These are phyloP conservation scores for Candida hungchunana DNA, from an alignment of 805 yeast species.

Conservation along the genomic window DNA sequence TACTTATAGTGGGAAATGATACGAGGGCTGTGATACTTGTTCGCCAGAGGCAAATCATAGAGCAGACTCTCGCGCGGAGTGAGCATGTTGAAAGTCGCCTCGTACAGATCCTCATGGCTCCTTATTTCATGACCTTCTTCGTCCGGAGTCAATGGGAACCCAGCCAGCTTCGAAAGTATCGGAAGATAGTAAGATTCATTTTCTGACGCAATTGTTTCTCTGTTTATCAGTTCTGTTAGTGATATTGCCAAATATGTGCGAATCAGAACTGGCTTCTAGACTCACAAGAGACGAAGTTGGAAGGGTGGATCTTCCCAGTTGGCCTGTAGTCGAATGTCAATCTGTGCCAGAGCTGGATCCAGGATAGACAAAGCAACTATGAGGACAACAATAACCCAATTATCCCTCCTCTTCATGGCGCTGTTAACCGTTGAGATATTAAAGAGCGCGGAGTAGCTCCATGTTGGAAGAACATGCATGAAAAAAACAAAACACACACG, in stretches of 20 bases:
- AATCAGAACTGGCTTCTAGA: not conserved
- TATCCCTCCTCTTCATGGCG: no score
- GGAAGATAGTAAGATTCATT: slow-evolving; percentile 18
- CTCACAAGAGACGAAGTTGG: slow-evolving; percentile 24
- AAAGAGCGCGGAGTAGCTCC: no score
- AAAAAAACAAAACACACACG: no score
- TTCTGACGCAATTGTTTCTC: slow-evolving; percentile 27
- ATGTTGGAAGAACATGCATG: no score
- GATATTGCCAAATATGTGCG: not conserved
- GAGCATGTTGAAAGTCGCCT: slow-evolving; percentile 15
- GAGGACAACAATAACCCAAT: no score
- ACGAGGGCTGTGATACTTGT: slow-evolving; percentile 51
- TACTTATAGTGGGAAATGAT: slow-evolving; percentile 59
- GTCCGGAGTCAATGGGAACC: slow-evolving; percentile 11
- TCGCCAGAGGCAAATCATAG: slow-evolving; percentile 27
- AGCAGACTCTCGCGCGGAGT: slow-evolving; percentile 19
- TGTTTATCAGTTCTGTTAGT: slow-evolving; percentile 6
- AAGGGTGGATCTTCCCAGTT: slow-evolving; percentile 29
- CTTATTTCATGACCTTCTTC: slow-evolving; percentile 3
- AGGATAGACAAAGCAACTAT: not conserved
- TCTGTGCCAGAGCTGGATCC: slow-evolving; percentile 10
- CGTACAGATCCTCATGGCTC: slow-evolving; percentile 20
- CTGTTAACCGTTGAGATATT: no score
- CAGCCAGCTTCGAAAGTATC: slow-evolving; percentile 10
- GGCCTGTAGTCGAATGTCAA: slow-evolving; percentile 22